Conservation (phyloP, 306 rosid species). For the Begonia masoniana region DNA sequence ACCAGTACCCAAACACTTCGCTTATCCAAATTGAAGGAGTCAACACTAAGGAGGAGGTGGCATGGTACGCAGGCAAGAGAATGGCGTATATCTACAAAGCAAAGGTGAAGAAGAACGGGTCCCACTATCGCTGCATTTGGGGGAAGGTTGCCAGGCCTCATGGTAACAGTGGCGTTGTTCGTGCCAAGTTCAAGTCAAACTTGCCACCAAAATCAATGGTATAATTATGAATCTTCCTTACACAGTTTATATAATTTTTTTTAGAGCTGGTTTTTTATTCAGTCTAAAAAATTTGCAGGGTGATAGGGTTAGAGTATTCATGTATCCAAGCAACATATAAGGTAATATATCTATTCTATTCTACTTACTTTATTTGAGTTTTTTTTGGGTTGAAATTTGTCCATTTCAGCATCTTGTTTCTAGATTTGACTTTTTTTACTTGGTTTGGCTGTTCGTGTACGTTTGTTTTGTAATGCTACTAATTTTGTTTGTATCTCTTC, state of each 20-base stretch:
- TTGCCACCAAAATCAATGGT: constrained; percentile 94
- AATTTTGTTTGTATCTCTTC: no score
- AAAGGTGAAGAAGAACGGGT: constrained; percentile 71
- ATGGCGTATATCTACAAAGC: constrained; percentile 90
- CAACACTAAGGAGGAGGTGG: constrained; percentile 88
- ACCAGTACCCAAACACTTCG: constrained; percentile 83
- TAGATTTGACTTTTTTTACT: no score
- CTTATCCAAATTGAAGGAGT: constrained; percentile 83
- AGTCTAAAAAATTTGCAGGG: constrained; percentile 32
- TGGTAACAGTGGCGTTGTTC: constrained; percentile 81
- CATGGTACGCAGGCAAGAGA: constrained; percentile 73
- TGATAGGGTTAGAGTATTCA: constrained; percentile 68
- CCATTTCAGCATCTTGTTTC: no score
- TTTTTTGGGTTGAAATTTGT: neutral
- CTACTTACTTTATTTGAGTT: neutral
- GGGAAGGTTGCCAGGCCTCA: constrained; percentile 88
- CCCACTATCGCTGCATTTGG: constrained; percentile 88
- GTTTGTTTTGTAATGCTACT: no score
- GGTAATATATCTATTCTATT: constrained; percentile 14
- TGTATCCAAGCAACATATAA: constrained; percentile 89
- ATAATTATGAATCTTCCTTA: neutral
- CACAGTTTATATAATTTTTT: neutral
- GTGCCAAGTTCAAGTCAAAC: constrained; percentile 85
- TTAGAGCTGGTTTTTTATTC: constrained; percentile 6
- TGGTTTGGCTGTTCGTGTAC: no score